phyloP scores from a whole-genome alignment of 441 rosid genomes.

The Erodium moschatum region DNA sequence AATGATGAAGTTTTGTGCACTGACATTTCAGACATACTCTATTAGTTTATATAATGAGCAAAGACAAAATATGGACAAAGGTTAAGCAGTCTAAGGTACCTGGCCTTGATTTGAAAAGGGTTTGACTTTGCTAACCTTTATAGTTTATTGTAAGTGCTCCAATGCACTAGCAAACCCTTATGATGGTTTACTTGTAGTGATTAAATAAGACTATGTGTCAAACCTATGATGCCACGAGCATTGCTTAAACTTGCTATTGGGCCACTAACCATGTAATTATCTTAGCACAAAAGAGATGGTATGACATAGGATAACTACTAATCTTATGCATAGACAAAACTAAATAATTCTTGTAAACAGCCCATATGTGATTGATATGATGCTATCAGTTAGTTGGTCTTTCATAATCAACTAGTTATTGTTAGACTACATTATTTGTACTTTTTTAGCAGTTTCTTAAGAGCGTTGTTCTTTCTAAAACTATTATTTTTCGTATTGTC shows the following conservation, averaged over 20 bases:
- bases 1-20: slow-evolving; percentile 1
- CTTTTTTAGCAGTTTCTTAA: background rate
- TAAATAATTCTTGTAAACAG: background rate
- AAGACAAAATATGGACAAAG: background rate
- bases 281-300: background rate
- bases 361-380: slow-evolving; percentile 11
- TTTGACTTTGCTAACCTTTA: slow-evolving; percentile 14
- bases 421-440: background rate
- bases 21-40: background rate
- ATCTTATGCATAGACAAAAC: background rate
- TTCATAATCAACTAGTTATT: slow-evolving; percentile 7
- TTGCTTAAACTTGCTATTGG: slow-evolving; percentile 8
- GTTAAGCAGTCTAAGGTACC: slow-evolving; percentile 16
- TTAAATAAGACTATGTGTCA: background rate
- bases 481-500: background rate
- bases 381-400: slow-evolving; percentile 2
- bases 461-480: background rate
- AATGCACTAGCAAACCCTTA: slow-evolving; percentile 13
- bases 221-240: slow-evolving; percentile 11
- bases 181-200: background rate
- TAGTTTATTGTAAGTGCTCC: slow-evolving; percentile 2
- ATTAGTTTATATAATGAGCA: background rate
- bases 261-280: slow-evolving; percentile 17
- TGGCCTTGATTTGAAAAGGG: background rate
- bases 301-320: background rate